Base-by-base conservation (phyloP, 306 rosid genomes). In the Glycyrrhiza uralensis region DNA sequence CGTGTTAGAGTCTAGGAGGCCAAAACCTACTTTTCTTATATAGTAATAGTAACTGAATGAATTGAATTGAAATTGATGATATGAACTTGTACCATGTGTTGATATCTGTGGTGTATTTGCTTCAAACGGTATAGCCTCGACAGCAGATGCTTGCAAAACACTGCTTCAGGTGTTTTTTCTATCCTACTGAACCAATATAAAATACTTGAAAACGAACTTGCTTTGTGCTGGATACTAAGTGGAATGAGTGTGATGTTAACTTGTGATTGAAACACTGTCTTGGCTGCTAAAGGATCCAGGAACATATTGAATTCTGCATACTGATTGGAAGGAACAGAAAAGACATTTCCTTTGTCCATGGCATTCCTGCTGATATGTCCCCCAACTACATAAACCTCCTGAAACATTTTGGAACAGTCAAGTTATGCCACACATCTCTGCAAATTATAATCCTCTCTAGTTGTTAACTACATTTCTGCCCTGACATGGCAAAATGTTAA, bases 271-370 rank as follows among this genome's bases (percentile, higher is more conserved):
- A 89, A 81, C 14, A 94, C 92, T 0, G 65, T 71, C 52, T 86
- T 89, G 60, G 97, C 96, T 75, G 95, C 96, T 24, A 86, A 45
- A 24, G 99, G 99, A 57, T 94, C 97, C 38, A 94, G 82, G 55
- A 87, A 91, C 91, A 94, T 87, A 28, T 91, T 91, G 87, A 91
- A 86, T 75, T 94, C 99, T 61, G 95, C 96, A 81, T 87, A 86
- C 64, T 66, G 12, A 54, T 88, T 89, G 14, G 95, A 89, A 41
- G 97, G 88, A 72, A 86, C 69, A 5, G 96, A 68, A 66, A 91
- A 94, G 26, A 91, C 55, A 67, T 94, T 89, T 49, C 95, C 99
- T 80, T 79, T 82, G 79, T 94, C 96, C 46, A 6, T 18, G 0
- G 11, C 54, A 51, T 50, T 76, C 23, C 6, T 28, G 64, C 83